Base-by-base conservation (phyloP, 768 basidiomycete species). In the Podaxis mareebaensis region DNA sequence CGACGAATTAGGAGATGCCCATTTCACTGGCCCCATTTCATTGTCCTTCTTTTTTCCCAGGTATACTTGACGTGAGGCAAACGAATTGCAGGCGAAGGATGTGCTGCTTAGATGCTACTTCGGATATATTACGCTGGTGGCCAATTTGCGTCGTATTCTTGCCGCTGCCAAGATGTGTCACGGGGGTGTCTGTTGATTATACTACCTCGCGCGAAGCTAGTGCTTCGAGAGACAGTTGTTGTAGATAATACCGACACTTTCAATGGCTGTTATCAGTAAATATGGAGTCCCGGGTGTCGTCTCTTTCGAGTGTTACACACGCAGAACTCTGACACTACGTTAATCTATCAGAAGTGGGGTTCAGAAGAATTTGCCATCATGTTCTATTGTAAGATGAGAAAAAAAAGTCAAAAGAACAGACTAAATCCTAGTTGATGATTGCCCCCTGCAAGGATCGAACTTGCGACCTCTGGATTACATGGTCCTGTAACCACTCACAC, bases 371-470 rank as follows among this genome's bases (percentile, higher is more conserved):
- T 33, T 33, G 33, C 33, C 8, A 10, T 17, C 17, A 42, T 4
- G 15, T n/a, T 42, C 40, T 42, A 4, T n/a, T 13, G 40, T 13
- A n/a, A n/a, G 40, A 42, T 15, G 40, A 17, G 17, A 17, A 46
- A 28, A 26, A 28, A 26, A 33, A 33, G 2, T 30, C 15, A 44
- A 49, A 28, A 52, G 22, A n/a, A 48, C 1, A 12, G 28, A 30
- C 1, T 1, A 1, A 6, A 0, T 28, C 1, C 6, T 28, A 30
- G 28, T 1, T 30, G 28, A 7, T 1, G 28, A 30, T 7, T 30
- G 82, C 81, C 76, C 82, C 75, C 76, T 81, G 79, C 77, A 80
- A 82, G 83, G 78, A 72, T 84, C 82, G 83, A 84, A 83, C 83
- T 82, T 81, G 79, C 80, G 83, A 82, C 82, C 80, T 84, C 80